Conservation (phyloP, 345 rosid genomes). For the Citrus sinensis region DVS_A1.0 CM039162.1:7945501-7946000, state of each 20-base stretch:
- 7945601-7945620: background rate
- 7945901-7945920: background rate
- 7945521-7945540: slow-evolving; percentile 93
- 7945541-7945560: slow-evolving; percentile 85
- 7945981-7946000: background rate
- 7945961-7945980: background rate
- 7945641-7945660: slow-evolving; percentile 99
- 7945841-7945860: background rate
- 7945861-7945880: background rate
- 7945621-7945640: slow-evolving; percentile 33
- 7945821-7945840: background rate
- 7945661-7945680: slow-evolving; percentile 74
- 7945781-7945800: background rate
- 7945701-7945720: slow-evolving; percentile 51
- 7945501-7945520: slow-evolving; percentile 99
- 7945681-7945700: slow-evolving; percentile 57
- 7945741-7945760: slow-evolving; percentile 22
- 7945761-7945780: slow-evolving; percentile 1
- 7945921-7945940: background rate
- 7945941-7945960: background rate
- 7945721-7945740: slow-evolving; percentile 72
- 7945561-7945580: slow-evolving; percentile 26
- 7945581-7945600: slow-evolving; percentile 1
- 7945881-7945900: background rate
- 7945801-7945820: background rate